Percentiles rank a stretch among this genome's conserved stretches.
These are phyloP conservation scores for Kurtzmaniella quercitrusa DNA, from an alignment of 1,139 yeast genomes.

Conservation along the genomic window DNA sequence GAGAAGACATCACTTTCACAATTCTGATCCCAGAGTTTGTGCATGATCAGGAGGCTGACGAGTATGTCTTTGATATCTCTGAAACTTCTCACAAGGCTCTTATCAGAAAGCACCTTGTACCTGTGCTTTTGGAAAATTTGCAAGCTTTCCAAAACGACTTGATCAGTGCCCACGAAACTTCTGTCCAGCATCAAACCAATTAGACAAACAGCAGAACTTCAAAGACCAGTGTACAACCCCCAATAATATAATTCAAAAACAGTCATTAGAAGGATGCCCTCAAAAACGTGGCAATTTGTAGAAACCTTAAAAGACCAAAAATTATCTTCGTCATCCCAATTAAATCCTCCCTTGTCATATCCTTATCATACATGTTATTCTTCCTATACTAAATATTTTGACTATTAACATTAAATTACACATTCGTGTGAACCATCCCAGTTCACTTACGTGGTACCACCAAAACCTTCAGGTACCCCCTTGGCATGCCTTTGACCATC, in stretches of 20 bases:
- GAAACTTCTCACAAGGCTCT: constrained; percentile 34
- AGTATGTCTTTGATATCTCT: constrained; percentile 51
- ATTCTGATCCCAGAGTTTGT: constrained; percentile 61
- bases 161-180: constrained; percentile 56
- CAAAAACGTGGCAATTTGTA: no score
- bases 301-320: no score
- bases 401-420: no score
- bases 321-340: no score
- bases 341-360: no score
- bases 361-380: no score
- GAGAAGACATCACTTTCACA: constrained; percentile 31
- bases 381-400: no score
- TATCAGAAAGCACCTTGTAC: constrained; percentile 47
- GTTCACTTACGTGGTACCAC: no score
- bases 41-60: constrained; percentile 68
- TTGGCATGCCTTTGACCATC: constrained; percentile 58
- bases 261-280: constrained; percentile 1
- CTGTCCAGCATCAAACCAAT: constrained; percentile 47
- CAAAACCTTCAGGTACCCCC: constrained; percentile 86
- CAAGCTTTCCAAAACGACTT: constrained; percentile 59
- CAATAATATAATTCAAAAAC: background rate
- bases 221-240: background rate
- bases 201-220: constrained; percentile 4
- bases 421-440: no score
- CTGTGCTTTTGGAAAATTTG: constrained; percentile 46